Evolutionary conservation across 768 basidiomycete genomes (phyloP).

Genomic region (Tricholoma furcatifolium): DNA sequence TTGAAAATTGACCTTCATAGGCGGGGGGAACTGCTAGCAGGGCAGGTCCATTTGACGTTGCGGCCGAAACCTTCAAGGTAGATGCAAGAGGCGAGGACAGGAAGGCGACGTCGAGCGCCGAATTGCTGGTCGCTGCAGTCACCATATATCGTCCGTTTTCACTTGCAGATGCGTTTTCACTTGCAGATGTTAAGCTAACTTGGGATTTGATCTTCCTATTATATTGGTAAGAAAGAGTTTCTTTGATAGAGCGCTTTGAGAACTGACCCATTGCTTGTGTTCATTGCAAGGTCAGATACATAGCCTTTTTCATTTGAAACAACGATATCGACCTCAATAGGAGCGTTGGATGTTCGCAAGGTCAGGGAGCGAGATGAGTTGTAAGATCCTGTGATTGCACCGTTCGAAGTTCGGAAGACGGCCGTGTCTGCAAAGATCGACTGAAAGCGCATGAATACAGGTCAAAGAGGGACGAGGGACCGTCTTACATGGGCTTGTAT

Average conservation of each 20-base stretch:
- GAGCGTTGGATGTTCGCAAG: slow-evolving; percentile 40
- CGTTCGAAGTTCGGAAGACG: slow-evolving; percentile 27
- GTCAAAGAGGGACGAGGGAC: not conserved
- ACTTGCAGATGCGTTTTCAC: slow-evolving; percentile 26
- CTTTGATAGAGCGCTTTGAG: not conserved
- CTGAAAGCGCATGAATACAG: slow-evolving; percentile 12
- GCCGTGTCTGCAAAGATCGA: slow-evolving; percentile 17
- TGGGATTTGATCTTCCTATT: slow-evolving; percentile 30
- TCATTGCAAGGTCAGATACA: slow-evolving; percentile 26
- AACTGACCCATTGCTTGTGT: slow-evolving; percentile 43
- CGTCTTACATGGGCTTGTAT: slow-evolving; percentile 32
- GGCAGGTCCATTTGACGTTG: slow-evolving; percentile 34
- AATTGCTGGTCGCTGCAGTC: slow-evolving; percentile 31
- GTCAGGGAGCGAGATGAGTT: slow-evolving; percentile 32
- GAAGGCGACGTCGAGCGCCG: slow-evolving; percentile 27
- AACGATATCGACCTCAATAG: slow-evolving; percentile 36
- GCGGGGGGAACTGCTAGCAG: slow-evolving; percentile 29
- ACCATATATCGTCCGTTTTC: slow-evolving; percentile 32
- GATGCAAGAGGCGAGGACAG: slow-evolving; percentile 35
- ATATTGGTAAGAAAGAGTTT: not conserved
- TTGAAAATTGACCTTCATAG: slow-evolving; percentile 35
- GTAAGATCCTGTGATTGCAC: slow-evolving; percentile 42
- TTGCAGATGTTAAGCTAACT: slow-evolving; percentile 31
- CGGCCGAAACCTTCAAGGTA: slow-evolving; percentile 25
- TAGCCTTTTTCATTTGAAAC: slow-evolving; percentile 27